Percentiles rank a stretch among this genome's conserved stretches.
Conservation (phyloP, 208 protist species). For the Spongospora subterranea region DNA sequence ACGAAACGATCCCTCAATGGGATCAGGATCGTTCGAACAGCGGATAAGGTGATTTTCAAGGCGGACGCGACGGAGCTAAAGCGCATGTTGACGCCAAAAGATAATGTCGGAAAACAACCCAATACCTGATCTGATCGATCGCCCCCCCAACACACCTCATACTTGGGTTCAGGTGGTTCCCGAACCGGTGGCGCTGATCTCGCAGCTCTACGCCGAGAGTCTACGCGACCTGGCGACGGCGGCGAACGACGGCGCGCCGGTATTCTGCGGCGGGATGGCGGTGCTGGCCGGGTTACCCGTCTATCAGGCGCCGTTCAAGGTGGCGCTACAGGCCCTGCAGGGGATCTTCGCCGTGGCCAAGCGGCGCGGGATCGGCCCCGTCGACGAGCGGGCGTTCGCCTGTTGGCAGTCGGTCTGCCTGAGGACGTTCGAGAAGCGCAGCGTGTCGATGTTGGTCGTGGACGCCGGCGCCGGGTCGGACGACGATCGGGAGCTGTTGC, state of each 20-base stretch:
- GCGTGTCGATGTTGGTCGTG: slow-evolving; percentile 7
- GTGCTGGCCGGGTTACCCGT: background rate
- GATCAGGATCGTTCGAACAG: too few species aligned
- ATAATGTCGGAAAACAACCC: too few species aligned
- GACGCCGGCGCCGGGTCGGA: background rate
- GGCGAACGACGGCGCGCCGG: background rate
- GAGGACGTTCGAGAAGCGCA: slow-evolving; percentile 3
- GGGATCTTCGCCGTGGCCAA: slow-evolving; percentile 13
- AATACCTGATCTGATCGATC: too few species aligned
- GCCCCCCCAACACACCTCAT: too few species aligned
- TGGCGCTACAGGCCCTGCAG: background rate
- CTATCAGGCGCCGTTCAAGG: background rate
- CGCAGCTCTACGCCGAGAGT: slow-evolving; percentile 31
- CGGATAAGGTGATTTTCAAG: too few species aligned
- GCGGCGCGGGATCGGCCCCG: background rate
- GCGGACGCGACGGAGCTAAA: too few species aligned
- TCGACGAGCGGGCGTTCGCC: slow-evolving; percentile 21
- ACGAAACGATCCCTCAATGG: too few species aligned
- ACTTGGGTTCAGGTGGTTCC: slow-evolving; percentile 27
- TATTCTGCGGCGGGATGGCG: slow-evolving; percentile 25
- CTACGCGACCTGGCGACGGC: background rate
- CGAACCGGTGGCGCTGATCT: background rate
- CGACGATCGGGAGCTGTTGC: background rate
- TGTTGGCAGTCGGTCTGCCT: slow-evolving; percentile 33
- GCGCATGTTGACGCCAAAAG: too few species aligned